Evolutionary conservation across 768 basidiomycete species (phyloP), one percentile per base, ranked within the genome.

Genomic region (Leccinum pellstonianum): DNA sequence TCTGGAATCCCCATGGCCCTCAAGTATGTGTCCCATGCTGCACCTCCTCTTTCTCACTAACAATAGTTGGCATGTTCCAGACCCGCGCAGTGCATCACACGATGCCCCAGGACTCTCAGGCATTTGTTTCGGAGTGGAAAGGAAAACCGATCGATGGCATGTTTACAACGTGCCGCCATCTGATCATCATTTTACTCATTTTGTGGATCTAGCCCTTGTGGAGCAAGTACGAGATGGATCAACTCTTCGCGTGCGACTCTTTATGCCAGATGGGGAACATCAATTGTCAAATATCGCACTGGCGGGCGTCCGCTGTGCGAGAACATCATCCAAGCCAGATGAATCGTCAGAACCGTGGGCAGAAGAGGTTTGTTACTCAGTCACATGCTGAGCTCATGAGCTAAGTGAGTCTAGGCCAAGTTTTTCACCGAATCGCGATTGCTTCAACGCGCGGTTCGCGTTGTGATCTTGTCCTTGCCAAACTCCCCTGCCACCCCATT

Each of bases 181-280:
- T 15, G 59, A 25, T 29, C 50, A 5, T 48, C 3, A 37, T 0
- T n/a, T 15, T 5, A 54, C 58, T 71, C 6, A 70, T 55, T 10
- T 60, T 48, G 3, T 57, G 49, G 7, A 52, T 21, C 3, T 59
- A 95, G 95, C 90, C 52, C 83, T 98, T 61, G 92, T 98, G 59
- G 96, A 99, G 75, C 88, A 91, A 70, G 94, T 98, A 55, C 84
- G 91, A 53, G 95, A 98, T 70, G 96, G 95, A 52, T 89, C 91
- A 21, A 95, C 93, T 29, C 76, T 98, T 31, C 89, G 96, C 21
- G 85, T 90, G 52, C 87, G 97, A 53, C 82, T 98, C 51, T 78
- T 97, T 57, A 84, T 98, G 79, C 90, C 94, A 17, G 86, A 91
- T 48, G 90, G 87, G 11, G 86, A 91, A 58, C 97, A 99, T 70